Evolutionary conservation across 2,329 filamentous ascomycete species (phyloP).

Genomic region (Penicillium corylophilum): DNA sequence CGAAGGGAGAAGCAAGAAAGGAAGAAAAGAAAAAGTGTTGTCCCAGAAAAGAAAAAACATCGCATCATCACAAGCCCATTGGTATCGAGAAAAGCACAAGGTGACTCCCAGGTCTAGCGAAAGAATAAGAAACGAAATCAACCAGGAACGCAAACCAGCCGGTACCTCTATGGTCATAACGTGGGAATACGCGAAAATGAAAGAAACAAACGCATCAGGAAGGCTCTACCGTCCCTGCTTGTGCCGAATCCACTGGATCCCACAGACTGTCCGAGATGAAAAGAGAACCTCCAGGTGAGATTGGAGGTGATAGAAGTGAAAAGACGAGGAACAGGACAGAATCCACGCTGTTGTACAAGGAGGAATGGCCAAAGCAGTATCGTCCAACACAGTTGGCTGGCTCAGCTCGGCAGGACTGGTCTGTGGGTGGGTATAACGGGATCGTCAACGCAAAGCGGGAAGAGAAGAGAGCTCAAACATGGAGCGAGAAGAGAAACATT

Average conservation of each 20-base stretch:
- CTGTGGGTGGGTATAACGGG: neutral
- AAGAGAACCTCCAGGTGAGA: slow-evolving; percentile 7
- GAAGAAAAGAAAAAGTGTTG: slow-evolving; percentile 1
- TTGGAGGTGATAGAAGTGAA: neutral
- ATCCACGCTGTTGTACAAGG: slow-evolving; percentile 35
- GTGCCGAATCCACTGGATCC: slow-evolving; percentile 12
- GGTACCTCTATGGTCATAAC: slow-evolving; percentile 43
- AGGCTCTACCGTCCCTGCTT: slow-evolving; percentile 15
- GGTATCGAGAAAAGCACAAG: slow-evolving; percentile 28
- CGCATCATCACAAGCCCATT: slow-evolving; percentile 29
- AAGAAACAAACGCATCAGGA: slow-evolving; percentile 22
- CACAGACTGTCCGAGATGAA: slow-evolving; percentile 9
- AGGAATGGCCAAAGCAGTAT: neutral
- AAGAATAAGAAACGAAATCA: slow-evolving; percentile 31
- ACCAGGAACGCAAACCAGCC: slow-evolving; percentile 34
- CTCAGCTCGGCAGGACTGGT: slow-evolving; percentile 2
- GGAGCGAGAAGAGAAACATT: slow-evolving; percentile 13
- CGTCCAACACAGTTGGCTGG: slow-evolving; percentile 18
- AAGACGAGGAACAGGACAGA: slow-evolving; percentile 1
- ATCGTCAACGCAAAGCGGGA: slow-evolving; percentile 4
- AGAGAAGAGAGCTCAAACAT: slow-evolving; percentile 10
- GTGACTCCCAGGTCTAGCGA: slow-evolving; percentile 38
- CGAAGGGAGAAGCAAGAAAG: neutral
- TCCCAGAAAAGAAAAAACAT: slow-evolving; percentile 17
- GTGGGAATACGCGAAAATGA: slow-evolving; percentile 23